Evolutionary conservation across 345 rosid genomes (phyloP).

Genomic region (Murraya paniculata): DNA sequence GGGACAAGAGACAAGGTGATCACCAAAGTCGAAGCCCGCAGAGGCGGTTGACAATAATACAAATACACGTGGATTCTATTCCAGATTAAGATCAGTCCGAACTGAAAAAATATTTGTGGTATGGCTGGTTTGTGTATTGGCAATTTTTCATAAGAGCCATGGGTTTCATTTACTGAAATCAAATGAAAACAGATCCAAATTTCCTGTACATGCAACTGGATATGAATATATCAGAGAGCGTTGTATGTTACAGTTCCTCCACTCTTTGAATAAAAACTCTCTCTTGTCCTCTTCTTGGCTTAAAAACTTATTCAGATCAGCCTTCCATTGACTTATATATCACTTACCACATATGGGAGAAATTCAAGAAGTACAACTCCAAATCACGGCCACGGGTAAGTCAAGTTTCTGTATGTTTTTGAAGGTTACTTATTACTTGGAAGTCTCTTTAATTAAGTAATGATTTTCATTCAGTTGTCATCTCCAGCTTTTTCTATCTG

Average conservation of each 20-base stretch:
- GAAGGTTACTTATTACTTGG: too few relatives aligned
- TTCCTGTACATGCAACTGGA: too few relatives aligned
- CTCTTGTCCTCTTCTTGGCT: not conserved
- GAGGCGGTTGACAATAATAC: not conserved
- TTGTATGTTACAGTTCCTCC: not conserved
- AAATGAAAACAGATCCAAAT: too few relatives aligned
- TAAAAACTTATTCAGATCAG: not conserved
- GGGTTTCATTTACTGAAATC: too few relatives aligned
- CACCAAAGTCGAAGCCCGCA: not conserved
- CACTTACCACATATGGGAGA: constrained; percentile 21
- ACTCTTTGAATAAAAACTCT: not conserved
- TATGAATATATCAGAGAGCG: too few relatives aligned
- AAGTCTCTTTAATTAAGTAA: not conserved
- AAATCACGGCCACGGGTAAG: constrained; percentile 20
- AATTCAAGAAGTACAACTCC: constrained; percentile 26
- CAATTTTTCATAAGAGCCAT: too few relatives aligned
- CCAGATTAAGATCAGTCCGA: too few relatives aligned
- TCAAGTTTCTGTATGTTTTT: not conserved
- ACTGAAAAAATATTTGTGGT: too few relatives aligned
- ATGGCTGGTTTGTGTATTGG: too few relatives aligned
- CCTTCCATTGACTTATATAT: not conserved
- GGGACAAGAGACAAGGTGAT: not conserved
- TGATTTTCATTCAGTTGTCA: not conserved
- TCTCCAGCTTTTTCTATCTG: not conserved
- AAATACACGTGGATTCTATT: too few relatives aligned